Conservation (phyloP, 1,139 yeast species). For the Yamadazyma aaseri region DNA sequence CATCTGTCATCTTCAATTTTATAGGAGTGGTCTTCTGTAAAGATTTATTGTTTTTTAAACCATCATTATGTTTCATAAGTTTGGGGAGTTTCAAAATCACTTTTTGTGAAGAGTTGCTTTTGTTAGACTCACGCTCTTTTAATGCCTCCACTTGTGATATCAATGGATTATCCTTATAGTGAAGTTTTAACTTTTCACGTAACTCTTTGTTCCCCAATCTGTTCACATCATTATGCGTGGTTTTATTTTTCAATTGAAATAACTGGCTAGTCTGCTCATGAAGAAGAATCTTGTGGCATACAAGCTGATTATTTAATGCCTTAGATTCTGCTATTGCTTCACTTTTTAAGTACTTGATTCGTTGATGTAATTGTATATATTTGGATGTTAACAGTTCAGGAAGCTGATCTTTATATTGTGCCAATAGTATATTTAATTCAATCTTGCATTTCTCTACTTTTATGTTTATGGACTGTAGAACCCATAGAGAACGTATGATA, state of each 20-base stretch:
- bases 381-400: conserved; percentile 10
- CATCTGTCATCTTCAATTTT: too few species aligned
- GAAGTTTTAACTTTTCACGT: conserved; percentile 31
- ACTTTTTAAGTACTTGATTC: conserved; percentile 11
- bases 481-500: conserved; percentile 44
- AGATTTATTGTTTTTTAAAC: too few species aligned
- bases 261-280: conserved; percentile 33
- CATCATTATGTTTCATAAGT: conserved; percentile 5
- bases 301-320: conserved; percentile 35
- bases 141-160: conserved; percentile 42
- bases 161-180: conserved; percentile 37
- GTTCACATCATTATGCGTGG: conserved; percentile 12
- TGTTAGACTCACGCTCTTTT: conserved; percentile 25
- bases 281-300: conserved; percentile 30
- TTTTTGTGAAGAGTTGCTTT: conserved; percentile 9
- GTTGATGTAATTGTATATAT: conserved; percentile 15
- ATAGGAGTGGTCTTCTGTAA: too few species aligned
- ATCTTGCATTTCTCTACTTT: conserved; percentile 23
- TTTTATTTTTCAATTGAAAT: conserved; percentile 16
- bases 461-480: conserved; percentile 41
- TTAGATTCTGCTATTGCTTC: conserved; percentile 38
- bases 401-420: conserved; percentile 3
- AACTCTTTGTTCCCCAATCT: conserved; percentile 21
- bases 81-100: conserved; percentile 27
- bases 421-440: conserved; percentile 19